Evolutionary conservation across 768 basidiomycete species (phyloP).

Genomic region (Hygrophoropsis aurantiaca): DNA sequence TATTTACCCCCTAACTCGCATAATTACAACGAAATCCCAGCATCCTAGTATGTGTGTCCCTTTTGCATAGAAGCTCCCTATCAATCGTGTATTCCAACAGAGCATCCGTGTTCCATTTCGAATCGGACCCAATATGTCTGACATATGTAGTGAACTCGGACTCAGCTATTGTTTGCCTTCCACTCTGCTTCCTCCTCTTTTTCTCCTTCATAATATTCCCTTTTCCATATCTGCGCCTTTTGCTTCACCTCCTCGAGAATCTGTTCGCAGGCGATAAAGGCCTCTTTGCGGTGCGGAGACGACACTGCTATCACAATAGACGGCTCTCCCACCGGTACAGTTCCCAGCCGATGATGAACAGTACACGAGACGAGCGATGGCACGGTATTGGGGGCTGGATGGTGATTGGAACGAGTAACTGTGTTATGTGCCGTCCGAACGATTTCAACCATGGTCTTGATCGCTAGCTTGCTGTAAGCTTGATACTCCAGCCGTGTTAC

Average conservation of each 20-base stretch:
- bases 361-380: slow-evolving; percentile 55
- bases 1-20: too few relatives aligned
- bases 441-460: slow-evolving; percentile 73
- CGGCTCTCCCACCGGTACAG: slow-evolving; percentile 73
- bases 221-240: slow-evolving; percentile 88
- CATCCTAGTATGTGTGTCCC: too few relatives aligned
- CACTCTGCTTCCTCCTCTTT: slow-evolving; percentile 61
- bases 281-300: slow-evolving; percentile 80
- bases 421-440: slow-evolving; percentile 44
- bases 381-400: slow-evolving; percentile 19
- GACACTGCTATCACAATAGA: slow-evolving; percentile 87
- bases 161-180: too few relatives aligned
- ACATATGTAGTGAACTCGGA: too few relatives aligned
- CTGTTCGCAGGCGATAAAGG: slow-evolving; percentile 76
- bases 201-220: slow-evolving; percentile 81
- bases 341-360: slow-evolving; percentile 76
- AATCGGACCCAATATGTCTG: too few relatives aligned
- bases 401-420: slow-evolving; percentile 44
- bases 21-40: too few relatives aligned
- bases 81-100: too few relatives aligned
- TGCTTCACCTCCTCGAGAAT: slow-evolving; percentile 86
- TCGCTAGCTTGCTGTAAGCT: slow-evolving; percentile 77
- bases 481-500: slow-evolving; percentile 81
- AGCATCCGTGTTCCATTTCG: too few relatives aligned
- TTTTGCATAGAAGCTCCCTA: too few relatives aligned